Percentiles rank a stretch among this genome's conserved stretches.
Evolutionary conservation across 1,139 yeast genomes (phyloP).

Genomic region (Magnusiomyces ingens): DNA sequence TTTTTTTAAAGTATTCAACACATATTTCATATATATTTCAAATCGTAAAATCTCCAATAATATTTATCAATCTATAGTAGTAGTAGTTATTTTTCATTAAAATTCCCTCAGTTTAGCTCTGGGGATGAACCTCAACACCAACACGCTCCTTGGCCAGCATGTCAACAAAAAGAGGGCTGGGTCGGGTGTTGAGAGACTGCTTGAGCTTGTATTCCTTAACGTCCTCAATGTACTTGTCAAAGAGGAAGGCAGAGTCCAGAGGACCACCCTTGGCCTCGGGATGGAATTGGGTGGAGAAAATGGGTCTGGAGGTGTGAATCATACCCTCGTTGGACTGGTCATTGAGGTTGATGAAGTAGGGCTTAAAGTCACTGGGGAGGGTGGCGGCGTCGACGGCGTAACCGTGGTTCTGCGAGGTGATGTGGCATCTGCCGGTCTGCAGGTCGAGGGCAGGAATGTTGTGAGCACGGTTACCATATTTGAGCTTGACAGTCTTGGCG

Average conservation of each 20-base stretch:
- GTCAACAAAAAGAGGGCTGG: conserved; percentile 60
- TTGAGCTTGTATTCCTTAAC: conserved; percentile 51
- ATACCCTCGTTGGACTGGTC: conserved; percentile 97
- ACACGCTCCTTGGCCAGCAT: conserved; percentile 85
- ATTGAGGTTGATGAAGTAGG: conserved; percentile 84
- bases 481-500: conserved; percentile 84
- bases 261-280: conserved; percentile 99
- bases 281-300: conserved; percentile 94
- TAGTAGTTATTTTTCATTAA: no score
- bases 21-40: no score
- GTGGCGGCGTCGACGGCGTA: conserved; percentile 88
- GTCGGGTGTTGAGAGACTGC: conserved; percentile 37
- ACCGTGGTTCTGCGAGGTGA: conserved; percentile 97
- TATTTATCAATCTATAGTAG: no score
- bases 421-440: conserved; percentile 86
- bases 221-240: conserved; percentile 78
- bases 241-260: conserved; percentile 79
- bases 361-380: conserved; percentile 69
- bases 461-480: conserved; percentile 98
- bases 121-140: conserved; percentile 36
- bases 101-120: conserved; percentile 10
- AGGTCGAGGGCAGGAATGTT: conserved; percentile 93
- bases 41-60: no score
- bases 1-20: no score
- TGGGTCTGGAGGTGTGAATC: conserved; percentile 79